phyloP scores from a whole-genome alignment of 768 basidiomycete genomes.

The Leucocoprinus sp. region DNA sequence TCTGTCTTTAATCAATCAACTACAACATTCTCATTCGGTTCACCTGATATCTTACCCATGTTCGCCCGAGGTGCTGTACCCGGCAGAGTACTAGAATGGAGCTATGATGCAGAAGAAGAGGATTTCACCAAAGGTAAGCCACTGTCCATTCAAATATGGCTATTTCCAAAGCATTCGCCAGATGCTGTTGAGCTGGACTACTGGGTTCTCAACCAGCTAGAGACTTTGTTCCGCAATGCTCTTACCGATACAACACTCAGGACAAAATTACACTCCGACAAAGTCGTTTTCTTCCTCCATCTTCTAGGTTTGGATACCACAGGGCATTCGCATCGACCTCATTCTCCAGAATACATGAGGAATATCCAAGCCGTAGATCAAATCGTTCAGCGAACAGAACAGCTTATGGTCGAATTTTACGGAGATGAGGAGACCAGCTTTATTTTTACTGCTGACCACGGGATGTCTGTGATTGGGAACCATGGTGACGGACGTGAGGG shows the following conservation, averaged over 20 bases:
- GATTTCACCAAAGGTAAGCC: constrained; percentile 75
- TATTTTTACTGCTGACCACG: constrained; percentile 84
- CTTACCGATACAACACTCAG: constrained; percentile 42
- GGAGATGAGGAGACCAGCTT: constrained; percentile 61
- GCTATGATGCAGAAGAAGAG: constrained; percentile 68
- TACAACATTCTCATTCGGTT: constrained; percentile 75
- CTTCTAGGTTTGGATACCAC: constrained; percentile 81
- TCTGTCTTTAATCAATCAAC: constrained; percentile 81
- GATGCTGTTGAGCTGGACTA: constrained; percentile 72
- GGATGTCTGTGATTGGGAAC: constrained; percentile 84
- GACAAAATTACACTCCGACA: constrained; percentile 42
- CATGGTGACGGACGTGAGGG: constrained; percentile 80
- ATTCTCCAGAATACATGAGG: constrained; percentile 82
- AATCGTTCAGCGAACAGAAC: constrained; percentile 61
- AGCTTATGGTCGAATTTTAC: constrained; percentile 56
- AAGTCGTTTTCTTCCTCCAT: constrained; percentile 77
- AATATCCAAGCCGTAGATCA: constrained; percentile 75
- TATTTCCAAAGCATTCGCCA: constrained; percentile 16
- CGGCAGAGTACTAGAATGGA: constrained; percentile 67
- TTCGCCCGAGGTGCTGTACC: constrained; percentile 67
- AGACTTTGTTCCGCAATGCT: constrained; percentile 52
- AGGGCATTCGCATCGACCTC: constrained; percentile 79
- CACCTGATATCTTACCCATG: constrained; percentile 86
- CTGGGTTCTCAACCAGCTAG: constrained; percentile 74
- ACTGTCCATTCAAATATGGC: neutral